Conservation (phyloP, 2,329 filamentous ascomycete species). For the Pseudocercospora macadamiae region DNA sequence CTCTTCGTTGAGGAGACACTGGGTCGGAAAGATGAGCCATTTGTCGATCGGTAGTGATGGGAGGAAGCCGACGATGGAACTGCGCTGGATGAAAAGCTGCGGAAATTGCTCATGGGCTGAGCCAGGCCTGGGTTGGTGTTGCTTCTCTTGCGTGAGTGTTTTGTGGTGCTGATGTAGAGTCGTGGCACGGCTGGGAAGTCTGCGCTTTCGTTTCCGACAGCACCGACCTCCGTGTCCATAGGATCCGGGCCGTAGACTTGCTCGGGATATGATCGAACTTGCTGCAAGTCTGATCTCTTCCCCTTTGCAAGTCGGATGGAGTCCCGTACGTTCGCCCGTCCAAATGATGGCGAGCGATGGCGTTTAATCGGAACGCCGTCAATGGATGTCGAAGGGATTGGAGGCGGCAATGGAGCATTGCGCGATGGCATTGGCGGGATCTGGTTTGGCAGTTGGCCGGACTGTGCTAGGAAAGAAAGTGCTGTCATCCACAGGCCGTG, state of each 20-base stretch:
- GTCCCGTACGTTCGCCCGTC: slow-evolving; percentile 71
- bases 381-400: slow-evolving; percentile 35
- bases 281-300: slow-evolving; percentile 29
- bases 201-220: slow-evolving; percentile 57
- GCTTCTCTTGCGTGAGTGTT: slow-evolving; percentile 82
- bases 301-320: slow-evolving; percentile 88
- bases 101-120: slow-evolving; percentile 69
- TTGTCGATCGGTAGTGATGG: slow-evolving; percentile 22
- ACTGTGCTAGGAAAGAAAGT: slow-evolving; percentile 91
- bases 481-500: slow-evolving; percentile 96
- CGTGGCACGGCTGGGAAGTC: slow-evolving; percentile 74
- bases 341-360: slow-evolving; percentile 33
- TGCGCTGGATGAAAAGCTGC: slow-evolving; percentile 69
- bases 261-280: slow-evolving; percentile 22
- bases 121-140: slow-evolving; percentile 79
- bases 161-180: slow-evolving; percentile 62
- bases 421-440: slow-evolving; percentile 34
- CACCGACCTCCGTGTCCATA: slow-evolving; percentile 5
- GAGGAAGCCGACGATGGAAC: slow-evolving; percentile 43
- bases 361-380: slow-evolving; percentile 34
- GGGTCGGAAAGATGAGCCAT: slow-evolving; percentile 29
- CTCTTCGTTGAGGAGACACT: slow-evolving; percentile 32
- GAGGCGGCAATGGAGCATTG: slow-evolving; percentile 28
- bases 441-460: slow-evolving; percentile 52
- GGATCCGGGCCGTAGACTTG: slow-evolving; percentile 11